Evolutionary conservation across 768 basidiomycete genomes (phyloP).

Genomic region (Harrya chromipes): DNA sequence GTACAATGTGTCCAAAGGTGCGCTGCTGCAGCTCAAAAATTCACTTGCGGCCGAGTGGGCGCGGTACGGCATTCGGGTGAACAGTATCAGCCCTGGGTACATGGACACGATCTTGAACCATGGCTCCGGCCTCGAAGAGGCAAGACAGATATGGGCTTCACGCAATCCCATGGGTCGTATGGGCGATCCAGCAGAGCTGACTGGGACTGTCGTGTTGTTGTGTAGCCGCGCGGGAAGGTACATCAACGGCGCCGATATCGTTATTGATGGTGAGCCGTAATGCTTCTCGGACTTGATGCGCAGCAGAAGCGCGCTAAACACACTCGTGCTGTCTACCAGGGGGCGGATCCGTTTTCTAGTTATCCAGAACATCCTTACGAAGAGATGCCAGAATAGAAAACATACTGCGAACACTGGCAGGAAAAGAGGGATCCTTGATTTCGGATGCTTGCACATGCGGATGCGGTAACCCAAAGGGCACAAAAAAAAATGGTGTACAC

Average conservation of each 20-base stretch:
- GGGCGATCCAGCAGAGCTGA: conserved; percentile 40
- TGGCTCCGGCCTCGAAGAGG: conserved; percentile 31
- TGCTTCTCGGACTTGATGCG: background rate
- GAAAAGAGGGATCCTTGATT: background rate
- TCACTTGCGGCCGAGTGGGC: conserved; percentile 45
- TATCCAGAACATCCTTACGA: background rate
- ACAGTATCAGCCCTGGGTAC: conserved; percentile 43
- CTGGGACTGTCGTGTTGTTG: conserved; percentile 38
- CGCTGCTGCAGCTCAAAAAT: conserved; percentile 36
- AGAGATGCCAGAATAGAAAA: background rate
- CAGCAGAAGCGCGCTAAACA: background rate
- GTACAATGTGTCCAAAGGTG: conserved; percentile 44
- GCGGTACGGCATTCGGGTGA: conserved; percentile 40
- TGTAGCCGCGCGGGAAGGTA: conserved; percentile 42
- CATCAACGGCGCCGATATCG: conserved; percentile 42
- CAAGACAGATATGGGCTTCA: conserved; percentile 36
- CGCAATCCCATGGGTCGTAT: conserved; percentile 44
- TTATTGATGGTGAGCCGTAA: conserved; percentile 38
- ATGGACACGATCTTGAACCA: conserved; percentile 43
- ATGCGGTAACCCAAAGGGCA: too few species aligned
- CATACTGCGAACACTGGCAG: background rate
- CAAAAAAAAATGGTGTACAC: too few species aligned
- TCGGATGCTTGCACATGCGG: background rate
- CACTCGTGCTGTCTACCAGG: conserved; percentile 8
- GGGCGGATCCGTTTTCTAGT: conserved; percentile 22